Conservation (phyloP, 2,329 filamentous ascomycete species). For the Ophiobolus disseminans region DNA sequence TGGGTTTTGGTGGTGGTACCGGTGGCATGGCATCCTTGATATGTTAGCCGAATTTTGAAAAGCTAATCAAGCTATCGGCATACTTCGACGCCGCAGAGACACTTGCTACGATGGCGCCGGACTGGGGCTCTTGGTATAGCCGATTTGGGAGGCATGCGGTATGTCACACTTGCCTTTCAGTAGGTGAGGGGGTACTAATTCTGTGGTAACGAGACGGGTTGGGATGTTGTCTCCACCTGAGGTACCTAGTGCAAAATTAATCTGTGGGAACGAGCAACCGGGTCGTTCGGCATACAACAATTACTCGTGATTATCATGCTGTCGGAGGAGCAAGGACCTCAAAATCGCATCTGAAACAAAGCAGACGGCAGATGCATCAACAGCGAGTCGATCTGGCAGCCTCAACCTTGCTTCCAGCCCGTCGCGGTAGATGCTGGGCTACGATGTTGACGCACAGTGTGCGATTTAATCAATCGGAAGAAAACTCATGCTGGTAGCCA, state of each 20-base stretch:
- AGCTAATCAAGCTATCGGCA: neutral
- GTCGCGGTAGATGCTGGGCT: neutral
- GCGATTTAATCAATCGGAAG: constrained; percentile 11
- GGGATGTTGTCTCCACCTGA: too few species aligned
- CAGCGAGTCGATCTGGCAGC: neutral
- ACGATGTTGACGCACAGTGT: neutral
- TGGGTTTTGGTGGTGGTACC: neutral
- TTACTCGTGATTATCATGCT: neutral
- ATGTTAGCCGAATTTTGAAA: neutral
- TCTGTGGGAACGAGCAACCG: too few species aligned
- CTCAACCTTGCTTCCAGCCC: neutral
- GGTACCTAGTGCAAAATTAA: too few species aligned
- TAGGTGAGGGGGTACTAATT: too few species aligned
- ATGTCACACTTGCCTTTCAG: too few species aligned
- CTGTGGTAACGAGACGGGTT: too few species aligned
- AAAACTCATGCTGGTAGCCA: constrained; percentile 13
- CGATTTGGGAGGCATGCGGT: too few species aligned
- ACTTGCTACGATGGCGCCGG: neutral
- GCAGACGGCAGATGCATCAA: neutral
- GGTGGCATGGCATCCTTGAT: neutral
- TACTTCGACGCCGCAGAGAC: neutral
- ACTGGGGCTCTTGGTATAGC: neutral
- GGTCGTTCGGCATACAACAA: too few species aligned
- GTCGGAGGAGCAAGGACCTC: neutral
- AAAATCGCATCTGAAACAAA: neutral